These are phyloP conservation scores for Scheffersomyces amazonensis DNA, from an alignment of 805 yeast genomes.

Conservation along the genomic window DNA sequence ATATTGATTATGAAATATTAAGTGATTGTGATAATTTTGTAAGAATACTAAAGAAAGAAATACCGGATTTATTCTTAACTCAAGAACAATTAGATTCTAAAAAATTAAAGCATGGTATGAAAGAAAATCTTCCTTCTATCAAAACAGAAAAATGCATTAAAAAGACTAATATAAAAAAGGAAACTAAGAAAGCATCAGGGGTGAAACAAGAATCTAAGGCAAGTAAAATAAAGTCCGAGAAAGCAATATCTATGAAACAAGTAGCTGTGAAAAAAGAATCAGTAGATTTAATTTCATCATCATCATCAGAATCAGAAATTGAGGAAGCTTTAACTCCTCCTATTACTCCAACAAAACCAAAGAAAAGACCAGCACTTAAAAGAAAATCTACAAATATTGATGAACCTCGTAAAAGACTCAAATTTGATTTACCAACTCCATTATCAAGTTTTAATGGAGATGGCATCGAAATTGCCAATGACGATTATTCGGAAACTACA, in stretches of 20 bases:
- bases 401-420: constrained; percentile 10
- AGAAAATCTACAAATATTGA: constrained; percentile 11
- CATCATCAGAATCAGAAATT: not conserved
- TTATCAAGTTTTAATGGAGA: constrained; percentile 28
- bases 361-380: constrained; percentile 17
- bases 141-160: constrained; percentile 2
- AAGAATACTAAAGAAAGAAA: constrained; percentile 43
- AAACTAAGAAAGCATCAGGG: constrained; percentile 2
- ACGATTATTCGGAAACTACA: not conserved
- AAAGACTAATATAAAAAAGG: not conserved
- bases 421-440: constrained; percentile 29
- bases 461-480: not conserved
- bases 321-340: constrained; percentile 27
- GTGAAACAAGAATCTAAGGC: constrained; percentile 3
- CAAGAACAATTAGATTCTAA: constrained; percentile 49
- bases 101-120: constrained; percentile 23
- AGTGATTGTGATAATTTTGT: constrained; percentile 86
- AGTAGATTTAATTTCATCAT: not conserved
- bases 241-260: constrained; percentile 2
- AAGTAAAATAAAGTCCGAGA: constrained; percentile 6
- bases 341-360: constrained; percentile 25
- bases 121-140: constrained; percentile 2
- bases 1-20: constrained; percentile 75
- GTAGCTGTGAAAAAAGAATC: constrained; percentile 1
- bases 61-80: constrained; percentile 62